Evolutionary conservation across 2,329 filamentous ascomycete genomes (phyloP).

Genomic region (Orbilia quercus): DNA sequence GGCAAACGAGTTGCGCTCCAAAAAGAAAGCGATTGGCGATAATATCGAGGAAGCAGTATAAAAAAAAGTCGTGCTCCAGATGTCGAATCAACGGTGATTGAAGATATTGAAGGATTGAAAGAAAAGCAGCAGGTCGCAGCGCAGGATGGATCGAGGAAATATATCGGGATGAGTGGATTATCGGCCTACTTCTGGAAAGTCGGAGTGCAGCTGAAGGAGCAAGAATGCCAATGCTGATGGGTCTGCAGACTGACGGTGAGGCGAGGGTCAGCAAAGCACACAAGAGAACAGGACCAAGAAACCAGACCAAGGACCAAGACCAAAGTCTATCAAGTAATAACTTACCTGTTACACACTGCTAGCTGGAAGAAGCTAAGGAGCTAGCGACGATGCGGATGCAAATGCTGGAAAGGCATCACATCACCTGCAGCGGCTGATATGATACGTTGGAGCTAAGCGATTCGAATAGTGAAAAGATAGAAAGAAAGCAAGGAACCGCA

Average conservation of each 20-base stretch:
- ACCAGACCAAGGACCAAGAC: background rate
- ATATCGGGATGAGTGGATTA: conserved; percentile 24
- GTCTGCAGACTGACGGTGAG: conserved; percentile 25
- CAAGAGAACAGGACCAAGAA: conserved; percentile 15
- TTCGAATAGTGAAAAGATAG: too few relatives aligned
- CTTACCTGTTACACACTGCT: too few relatives aligned
- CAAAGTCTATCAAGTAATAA: too few relatives aligned
- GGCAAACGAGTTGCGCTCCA: conserved; percentile 6
- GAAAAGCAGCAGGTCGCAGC: background rate
- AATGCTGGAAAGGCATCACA: background rate
- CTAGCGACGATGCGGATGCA: conserved; percentile 28
- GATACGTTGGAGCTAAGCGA: background rate
- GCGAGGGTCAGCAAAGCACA: conserved; percentile 46
- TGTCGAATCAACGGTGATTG: too few relatives aligned
- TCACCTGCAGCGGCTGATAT: conserved; percentile 9
- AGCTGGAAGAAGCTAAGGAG: background rate
- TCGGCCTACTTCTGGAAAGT: conserved; percentile 31
- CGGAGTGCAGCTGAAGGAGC: conserved; percentile 23
- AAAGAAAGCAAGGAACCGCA: background rate
- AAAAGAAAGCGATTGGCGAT: background rate
- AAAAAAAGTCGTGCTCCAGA: too few relatives aligned
- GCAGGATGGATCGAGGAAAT: conserved; percentile 2
- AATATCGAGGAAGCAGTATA: background rate
- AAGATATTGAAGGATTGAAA: conserved; percentile 18
- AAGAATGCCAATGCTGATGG: conserved; percentile 24